Percentiles rank a stretch among this genome's conserved stretches.
phyloP scores from a whole-genome alignment of 192 early-diverging fungal species.

The Coemansia sp. region DNA sequence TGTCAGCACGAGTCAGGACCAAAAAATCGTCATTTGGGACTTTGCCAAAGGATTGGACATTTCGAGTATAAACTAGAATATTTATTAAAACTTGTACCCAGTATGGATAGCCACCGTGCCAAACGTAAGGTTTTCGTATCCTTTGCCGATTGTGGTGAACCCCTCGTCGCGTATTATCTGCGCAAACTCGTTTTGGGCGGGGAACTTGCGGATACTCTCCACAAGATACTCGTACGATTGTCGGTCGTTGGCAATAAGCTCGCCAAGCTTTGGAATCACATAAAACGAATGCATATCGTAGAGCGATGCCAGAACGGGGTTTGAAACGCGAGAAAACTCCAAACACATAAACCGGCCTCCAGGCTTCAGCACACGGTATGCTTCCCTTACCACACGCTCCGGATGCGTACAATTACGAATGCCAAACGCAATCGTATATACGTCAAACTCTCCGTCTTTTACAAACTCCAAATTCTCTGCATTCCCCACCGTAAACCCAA shows the following conservation, averaged over 20 bases:
- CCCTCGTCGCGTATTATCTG: conserved; percentile 87
- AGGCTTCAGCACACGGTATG: conserved; percentile 90
- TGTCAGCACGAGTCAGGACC: conserved; percentile 72
- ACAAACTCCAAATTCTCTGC: conserved; percentile 82
- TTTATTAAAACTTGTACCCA: conserved; percentile 83
- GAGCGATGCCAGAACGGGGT: conserved; percentile 77
- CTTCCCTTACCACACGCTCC: conserved; percentile 83
- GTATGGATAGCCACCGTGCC: conserved; percentile 95
- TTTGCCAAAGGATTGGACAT: conserved; percentile 54
- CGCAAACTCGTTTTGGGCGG: conserved; percentile 84
- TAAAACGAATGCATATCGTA: conserved; percentile 96
- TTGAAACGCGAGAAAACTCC: conserved; percentile 89
- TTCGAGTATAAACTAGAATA: conserved; percentile 25
- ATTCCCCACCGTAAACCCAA: conserved; percentile 81
- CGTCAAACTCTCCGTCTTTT: conserved; percentile 77
- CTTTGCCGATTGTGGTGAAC: conserved; percentile 84
- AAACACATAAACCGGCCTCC: conserved; percentile 96
- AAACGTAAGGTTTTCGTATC: conserved; percentile 95
- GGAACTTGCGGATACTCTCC: conserved; percentile 94
- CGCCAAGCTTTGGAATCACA: conserved; percentile 86
- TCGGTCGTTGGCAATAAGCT: conserved; percentile 83
- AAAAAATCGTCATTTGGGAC: conserved; percentile 58
- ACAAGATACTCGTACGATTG: conserved; percentile 97
- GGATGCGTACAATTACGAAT: conserved; percentile 97
- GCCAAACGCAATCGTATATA: conserved; percentile 97